Evolutionary conservation across 352 stramenopile species (phyloP), one percentile per base, ranked within the genome.

Genomic region (Phytophthora foliorum): DNA sequence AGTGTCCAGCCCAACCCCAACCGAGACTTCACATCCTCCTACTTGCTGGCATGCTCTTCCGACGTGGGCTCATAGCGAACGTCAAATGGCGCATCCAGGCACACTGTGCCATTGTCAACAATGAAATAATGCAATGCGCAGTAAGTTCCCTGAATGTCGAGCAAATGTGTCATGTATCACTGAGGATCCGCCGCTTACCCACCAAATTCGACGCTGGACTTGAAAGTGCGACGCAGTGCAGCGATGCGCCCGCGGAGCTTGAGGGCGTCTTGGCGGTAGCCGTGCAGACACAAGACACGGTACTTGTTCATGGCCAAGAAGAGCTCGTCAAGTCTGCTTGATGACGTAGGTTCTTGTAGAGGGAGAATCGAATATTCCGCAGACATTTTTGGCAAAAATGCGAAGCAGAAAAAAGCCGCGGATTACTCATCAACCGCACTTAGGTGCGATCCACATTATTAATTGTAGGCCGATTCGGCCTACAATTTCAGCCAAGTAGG

Each of bases 121-220:
- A 50, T 41, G 6, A 62, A 21, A 41, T 22, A 19, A 38, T n/a
- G 24, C 32, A 22, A 52, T 27, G 19, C 19, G 29, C 21, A 41
- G 17, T 42, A 38, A 19, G 38, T 39, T 19, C 11, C 1, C 34
- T 41, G 34, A 41, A 41, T 52, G 42, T 14, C 44, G 22, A 53
- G 22, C 21, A 29, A 32, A 3, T n/a, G 19, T 24, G 19, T 31
- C 34, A 46, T n/a, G n/a, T n/a, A n/a, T n/a, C n/a, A n/a, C n/a
- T n/a, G 42, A 36, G 27, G 58, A 73, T 49, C 8, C 3, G 56
- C 86, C 25, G 51, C 42, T 8, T 3, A n/a, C 42, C 17, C n/a
- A 96, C 89, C 88, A 48, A 96, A 95, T 56, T 96, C 88, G 17
- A 92, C 75, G 27, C 67, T 91, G 21, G 80, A 90, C 66, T 92